Evolutionary conservation across 116 monocot genomes (phyloP).

Genomic region (Zostera marina): DNA sequence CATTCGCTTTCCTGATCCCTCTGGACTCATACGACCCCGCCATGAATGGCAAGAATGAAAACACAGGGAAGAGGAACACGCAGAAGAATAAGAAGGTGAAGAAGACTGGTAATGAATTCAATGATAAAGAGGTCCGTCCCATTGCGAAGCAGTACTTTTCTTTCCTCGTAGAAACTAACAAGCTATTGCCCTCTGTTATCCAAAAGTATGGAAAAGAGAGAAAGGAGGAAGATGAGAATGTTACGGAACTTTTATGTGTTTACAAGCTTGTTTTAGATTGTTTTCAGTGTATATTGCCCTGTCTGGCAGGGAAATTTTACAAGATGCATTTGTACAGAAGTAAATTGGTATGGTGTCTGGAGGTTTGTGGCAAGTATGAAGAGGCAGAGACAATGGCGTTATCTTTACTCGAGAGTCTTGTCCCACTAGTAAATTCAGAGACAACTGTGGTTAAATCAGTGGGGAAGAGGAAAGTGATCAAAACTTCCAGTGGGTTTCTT

Average conservation of each 20-base stretch:
- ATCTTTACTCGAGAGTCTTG: conserved; percentile 34
- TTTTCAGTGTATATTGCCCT: conserved; percentile 16
- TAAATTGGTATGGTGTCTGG: conserved; percentile 11
- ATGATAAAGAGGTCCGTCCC: conserved; percentile 1
- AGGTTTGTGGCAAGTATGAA: conserved; percentile 5
- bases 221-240: background rate
- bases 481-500: background rate
- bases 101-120: background rate
- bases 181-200: conserved; percentile 11
- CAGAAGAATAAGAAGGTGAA: no score
- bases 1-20: conserved; percentile 3
- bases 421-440: conserved; percentile 4
- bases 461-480: conserved; percentile 7
- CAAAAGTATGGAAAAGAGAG: background rate
- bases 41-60: background rate
- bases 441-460: background rate
- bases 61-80: conserved; percentile 10
- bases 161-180: conserved; percentile 13
- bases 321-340: conserved; percentile 16
- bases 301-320: conserved; percentile 15
- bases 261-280: conserved; percentile 21
- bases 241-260: conserved; percentile 7
- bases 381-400: conserved; percentile 18
- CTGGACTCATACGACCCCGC: conserved; percentile 4
- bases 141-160: conserved; percentile 24